Percentiles rank a stretch among this genome's conserved stretches.
Evolutionary conservation across 257 asterid genomes (phyloP).

Genomic region (Galeopsis tetrahit): DNA sequence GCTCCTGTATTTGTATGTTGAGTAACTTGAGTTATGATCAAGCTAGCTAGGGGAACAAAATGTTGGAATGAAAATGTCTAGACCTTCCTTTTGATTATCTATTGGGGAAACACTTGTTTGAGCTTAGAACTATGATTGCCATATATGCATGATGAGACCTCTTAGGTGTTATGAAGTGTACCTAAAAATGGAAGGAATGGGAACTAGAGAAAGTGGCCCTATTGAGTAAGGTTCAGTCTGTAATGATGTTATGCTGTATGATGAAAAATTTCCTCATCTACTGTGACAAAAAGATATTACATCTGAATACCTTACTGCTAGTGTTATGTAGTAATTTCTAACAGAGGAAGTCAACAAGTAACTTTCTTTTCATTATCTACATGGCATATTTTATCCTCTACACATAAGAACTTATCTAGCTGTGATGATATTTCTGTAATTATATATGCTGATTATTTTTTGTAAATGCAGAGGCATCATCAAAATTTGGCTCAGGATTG

Average conservation of each 20-base stretch:
- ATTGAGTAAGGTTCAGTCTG: conserved; percentile 7
- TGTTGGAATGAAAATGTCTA: background rate
- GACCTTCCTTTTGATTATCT: conserved; percentile 1
- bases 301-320: background rate
- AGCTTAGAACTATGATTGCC: background rate
- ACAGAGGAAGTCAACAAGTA: conserved; percentile 4
- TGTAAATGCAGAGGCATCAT: conserved; percentile 70
- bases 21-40: conserved; percentile 17
- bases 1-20: background rate
- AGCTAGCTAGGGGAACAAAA: background rate
- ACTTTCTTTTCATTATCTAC: background rate
- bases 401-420: background rate
- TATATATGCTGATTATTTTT: conserved; percentile 27
- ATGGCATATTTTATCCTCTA: conserved; percentile 5
- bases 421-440: background rate
- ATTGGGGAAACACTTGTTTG: background rate
- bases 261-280: background rate
- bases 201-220: background rate
- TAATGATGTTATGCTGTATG: background rate
- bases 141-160: background rate
- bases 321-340: background rate
- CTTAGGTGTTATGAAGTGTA: conserved; percentile 8
- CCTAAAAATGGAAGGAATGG: background rate
- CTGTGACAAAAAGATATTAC: background rate
- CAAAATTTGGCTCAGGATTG: conserved; percentile 92